These are phyloP conservation scores for Dioscorea dumetorum DNA, from an alignment of 106 monocot genomes.

Conservation along the genomic window DNA sequence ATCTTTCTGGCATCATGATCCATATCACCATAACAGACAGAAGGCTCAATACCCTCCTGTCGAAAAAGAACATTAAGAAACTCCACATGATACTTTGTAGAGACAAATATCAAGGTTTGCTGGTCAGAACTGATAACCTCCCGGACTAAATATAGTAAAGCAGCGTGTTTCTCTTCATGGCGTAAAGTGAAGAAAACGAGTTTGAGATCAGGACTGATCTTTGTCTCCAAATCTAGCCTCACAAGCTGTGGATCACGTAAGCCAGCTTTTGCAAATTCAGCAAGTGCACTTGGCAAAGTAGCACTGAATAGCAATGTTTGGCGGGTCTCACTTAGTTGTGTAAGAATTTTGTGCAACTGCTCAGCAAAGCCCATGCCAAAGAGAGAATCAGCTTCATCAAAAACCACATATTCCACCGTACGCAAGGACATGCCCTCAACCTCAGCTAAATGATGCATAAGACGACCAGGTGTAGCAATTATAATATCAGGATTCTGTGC, in stretches of 20 bases:
- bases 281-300: conserved; percentile 84
- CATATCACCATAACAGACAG: conserved; percentile 92
- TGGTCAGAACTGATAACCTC: conserved; percentile 71
- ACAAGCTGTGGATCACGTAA: conserved; percentile 81
- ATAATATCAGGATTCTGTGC: conserved; percentile 90
- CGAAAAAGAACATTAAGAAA: conserved; percentile 74
- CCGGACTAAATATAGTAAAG: conserved; percentile 75
- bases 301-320: conserved; percentile 97
- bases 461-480: conserved; percentile 95
- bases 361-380: conserved; percentile 92
- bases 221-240: conserved; percentile 77
- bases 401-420: conserved; percentile 96
- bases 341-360: conserved; percentile 78
- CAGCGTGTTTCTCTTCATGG: conserved; percentile 87
- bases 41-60: conserved; percentile 84
- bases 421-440: conserved; percentile 80
- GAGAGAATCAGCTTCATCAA: conserved; percentile 92
- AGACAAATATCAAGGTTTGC: conserved; percentile 88
- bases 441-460: conserved; percentile 90
- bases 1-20: conserved; percentile 98
- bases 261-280: conserved; percentile 96
- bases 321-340: conserved; percentile 67
- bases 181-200: conserved; percentile 74
- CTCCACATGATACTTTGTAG: conserved; percentile 95
- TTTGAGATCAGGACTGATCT: conserved; percentile 87